Evolutionary conservation across 768 basidiomycete genomes (phyloP), one percentile per base, ranked within the genome.

Genomic region (Chalciporus sphaerocephalus): DNA sequence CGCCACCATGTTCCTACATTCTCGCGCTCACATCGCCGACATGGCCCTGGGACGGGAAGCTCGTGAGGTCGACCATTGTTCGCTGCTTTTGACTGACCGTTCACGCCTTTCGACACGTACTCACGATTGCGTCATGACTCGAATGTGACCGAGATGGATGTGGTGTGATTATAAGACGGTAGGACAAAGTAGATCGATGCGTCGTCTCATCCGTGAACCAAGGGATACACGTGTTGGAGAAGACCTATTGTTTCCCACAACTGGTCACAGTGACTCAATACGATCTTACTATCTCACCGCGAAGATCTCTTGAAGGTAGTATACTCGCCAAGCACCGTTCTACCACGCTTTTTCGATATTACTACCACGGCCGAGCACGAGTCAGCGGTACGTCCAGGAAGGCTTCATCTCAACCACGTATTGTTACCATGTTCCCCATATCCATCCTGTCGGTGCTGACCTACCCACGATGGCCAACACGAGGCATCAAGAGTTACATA

Each of bases 401-500:
- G 46, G 32, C 30, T 20, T 20, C 56, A 50, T 55, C 47, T 44
- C 53, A 52, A 32, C 22, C 46, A 22, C 28, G 7, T n/a, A 16
- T 34, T n/a, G 15, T 20, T 36, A 42, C 40, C 27, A 42, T 25
- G 35, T 44, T 16, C 10, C 18, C 21, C 28, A 20, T 42, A 25
- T 40, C 58, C 58, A 30, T 3, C 34, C 24, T 9, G 6, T 23
- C 18, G 58, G 58, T 42, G 23, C 52, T 35, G 13, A 46, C 13
- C 20, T 61, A 15, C 59, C 59, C 42, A 35, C 38, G 43, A 46
- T 25, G 45, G 30, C 48, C 35, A 39, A 43, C 56, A 55, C 53
- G 56, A 58, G 56, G 56, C 44, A 25, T 27, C 32, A 39, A 34
- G 12, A 10, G 25, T 48, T 30, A 46, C 25, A 28, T 44, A 17